These are phyloP conservation scores for Termitomyces heimii DNA, from an alignment of 768 basidiomycete genomes.

Conservation along the genomic window DNA sequence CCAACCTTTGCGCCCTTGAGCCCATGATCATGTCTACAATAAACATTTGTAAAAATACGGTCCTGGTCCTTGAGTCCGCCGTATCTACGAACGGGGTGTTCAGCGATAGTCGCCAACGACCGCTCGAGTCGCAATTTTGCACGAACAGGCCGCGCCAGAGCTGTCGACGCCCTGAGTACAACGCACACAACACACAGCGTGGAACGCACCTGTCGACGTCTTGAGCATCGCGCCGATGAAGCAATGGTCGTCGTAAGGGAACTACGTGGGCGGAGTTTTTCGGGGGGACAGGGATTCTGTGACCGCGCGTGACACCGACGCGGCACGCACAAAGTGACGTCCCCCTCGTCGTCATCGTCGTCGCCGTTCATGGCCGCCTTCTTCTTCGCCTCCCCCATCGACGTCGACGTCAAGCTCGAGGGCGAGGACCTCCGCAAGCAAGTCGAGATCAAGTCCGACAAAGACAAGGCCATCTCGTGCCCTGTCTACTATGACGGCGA, in stretches of 20 bases:
- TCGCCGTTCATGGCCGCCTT: conserved; percentile 65
- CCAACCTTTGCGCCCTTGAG: conserved; percentile 87
- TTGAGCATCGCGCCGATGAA: conserved; percentile 31
- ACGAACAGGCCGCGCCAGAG: conserved; percentile 23
- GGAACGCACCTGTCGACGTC: conserved; percentile 21
- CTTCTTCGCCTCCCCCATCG: conserved; percentile 89
- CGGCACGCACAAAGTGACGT: neutral
- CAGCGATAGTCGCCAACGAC: conserved; percentile 68
- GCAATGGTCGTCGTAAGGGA: conserved; percentile 26
- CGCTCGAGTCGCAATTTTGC: conserved; percentile 31
- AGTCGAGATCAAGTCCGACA: conserved; percentile 85
- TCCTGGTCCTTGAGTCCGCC: conserved; percentile 95
- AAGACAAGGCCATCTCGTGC: conserved; percentile 78
- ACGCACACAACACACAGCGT: neutral
- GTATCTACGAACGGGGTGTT: conserved; percentile 86
- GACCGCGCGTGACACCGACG: conserved; percentile 9
- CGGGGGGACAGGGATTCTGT: conserved; percentile 4
- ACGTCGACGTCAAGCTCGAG: conserved; percentile 84
- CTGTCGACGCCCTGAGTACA: conserved; percentile 8
- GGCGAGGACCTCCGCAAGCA: conserved; percentile 85
- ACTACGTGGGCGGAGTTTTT: conserved; percentile 20
- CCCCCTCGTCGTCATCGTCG: neutral
- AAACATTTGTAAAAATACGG: conserved; percentile 90
- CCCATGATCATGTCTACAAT: conserved; percentile 83
- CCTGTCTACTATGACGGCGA: conserved; percentile 97